Base-by-base conservation (phyloP, 176 grass and related monocot species). In the Hyparrhenia diplandra region DNA sequence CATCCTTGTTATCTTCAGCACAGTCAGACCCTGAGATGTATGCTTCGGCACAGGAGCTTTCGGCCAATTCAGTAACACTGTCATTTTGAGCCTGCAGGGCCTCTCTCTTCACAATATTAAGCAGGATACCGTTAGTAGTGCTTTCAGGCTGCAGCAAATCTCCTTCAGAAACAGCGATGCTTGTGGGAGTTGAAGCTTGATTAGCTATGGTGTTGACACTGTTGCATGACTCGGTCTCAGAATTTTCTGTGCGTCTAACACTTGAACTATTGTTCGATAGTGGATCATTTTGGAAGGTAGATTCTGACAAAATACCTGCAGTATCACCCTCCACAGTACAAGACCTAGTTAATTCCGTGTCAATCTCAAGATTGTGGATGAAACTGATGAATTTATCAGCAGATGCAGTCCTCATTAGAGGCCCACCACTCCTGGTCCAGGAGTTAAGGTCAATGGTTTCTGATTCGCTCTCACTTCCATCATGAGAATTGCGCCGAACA, bases 341-440 rank as follows among this genome's bases (percentile, higher is more conserved):
- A 27, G 30, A 9, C 42, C 20, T 82, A 72, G 30, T 81, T 5
- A 85, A 89, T 21, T 93, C 92, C 66, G 90, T 71, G 17, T 95
- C 90, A 39, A 90, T 64, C 71, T 95, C 92, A 51, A 98, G 83
- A 74, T 90, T 98, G 65, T 91, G 92, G 71, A 98, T 86, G 47
- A 91, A 98, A 81, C 32, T 88, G 69, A 95, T 89, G 76, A 95
- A 98, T 64, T 73, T 82, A 21, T 89, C 69, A 39, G 92, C 92
- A 67, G 96, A 98, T 18, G 87, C 45, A 64, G 92, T 98, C 82
- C 92, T 92, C 96, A 98, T 95, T 12, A 95, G 88, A 87, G 90
- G 92, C 3, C 96, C 96, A 32, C 96, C 96, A 82, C 64, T 93
- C 86, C 96, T 85, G 28, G 96, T 95, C 96, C 96, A 98, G 69